phyloP scores from a whole-genome alignment of 306 rosid species.

The Psophocarpus tetragonolobus region DNA sequence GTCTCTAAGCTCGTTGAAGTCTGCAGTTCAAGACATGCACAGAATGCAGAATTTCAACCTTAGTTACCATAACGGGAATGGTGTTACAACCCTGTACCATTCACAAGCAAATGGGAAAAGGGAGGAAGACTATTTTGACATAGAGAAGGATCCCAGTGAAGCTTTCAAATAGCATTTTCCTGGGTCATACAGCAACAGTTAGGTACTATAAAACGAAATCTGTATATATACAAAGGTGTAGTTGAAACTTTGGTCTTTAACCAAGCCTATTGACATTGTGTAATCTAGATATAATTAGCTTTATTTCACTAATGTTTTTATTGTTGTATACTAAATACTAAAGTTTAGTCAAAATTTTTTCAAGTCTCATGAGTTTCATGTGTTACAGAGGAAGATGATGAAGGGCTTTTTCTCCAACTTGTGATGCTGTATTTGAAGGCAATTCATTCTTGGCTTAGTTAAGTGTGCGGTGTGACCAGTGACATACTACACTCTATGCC shows the following conservation, averaged over 20 bases:
- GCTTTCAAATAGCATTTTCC: constrained; percentile 48
- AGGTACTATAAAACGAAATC: constrained; percentile 7
- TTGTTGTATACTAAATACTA: neutral
- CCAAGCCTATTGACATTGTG: neutral
- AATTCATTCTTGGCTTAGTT: constrained; percentile 94
- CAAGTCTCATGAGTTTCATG: constrained; percentile 29
- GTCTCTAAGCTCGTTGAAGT: no score
- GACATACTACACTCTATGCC: constrained; percentile 29
- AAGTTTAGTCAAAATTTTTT: neutral
- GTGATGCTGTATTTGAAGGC: constrained; percentile 56
- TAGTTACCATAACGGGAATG: constrained; percentile 39
- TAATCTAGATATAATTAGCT: no score
- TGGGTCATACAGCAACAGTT: constrained; percentile 20
- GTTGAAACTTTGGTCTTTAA: neutral
- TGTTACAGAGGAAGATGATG: constrained; percentile 54
- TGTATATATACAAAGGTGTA: neutral
- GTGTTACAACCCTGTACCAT: constrained; percentile 40
- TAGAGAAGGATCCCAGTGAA: constrained; percentile 50
- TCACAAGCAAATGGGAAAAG: constrained; percentile 39
- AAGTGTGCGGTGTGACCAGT: constrained; percentile 38
- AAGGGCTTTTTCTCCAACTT: constrained; percentile 36
- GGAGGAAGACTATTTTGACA: constrained; percentile 49
- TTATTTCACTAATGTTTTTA: no score
- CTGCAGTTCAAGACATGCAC: constrained; percentile 33
- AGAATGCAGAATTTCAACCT: constrained; percentile 38